Conservation (phyloP, 768 basidiomycete genomes). For the Vishniacozyma victoriae region DNA sequence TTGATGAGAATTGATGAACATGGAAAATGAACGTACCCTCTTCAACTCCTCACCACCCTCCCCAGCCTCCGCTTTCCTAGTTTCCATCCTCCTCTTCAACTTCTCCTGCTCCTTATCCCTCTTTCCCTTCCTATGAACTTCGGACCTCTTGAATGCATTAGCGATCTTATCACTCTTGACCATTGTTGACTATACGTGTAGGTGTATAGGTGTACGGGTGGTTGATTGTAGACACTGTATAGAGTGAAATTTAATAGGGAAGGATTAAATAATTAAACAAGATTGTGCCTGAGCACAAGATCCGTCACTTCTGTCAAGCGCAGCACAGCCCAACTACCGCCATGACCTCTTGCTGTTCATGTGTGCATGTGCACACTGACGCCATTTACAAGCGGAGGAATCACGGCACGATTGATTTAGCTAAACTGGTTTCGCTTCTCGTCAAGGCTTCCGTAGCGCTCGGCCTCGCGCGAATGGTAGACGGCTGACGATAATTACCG, state of each 20-base stretch:
- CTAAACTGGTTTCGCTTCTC: too few relatives aligned
- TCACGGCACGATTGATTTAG: too few relatives aligned
- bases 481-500: too few relatives aligned
- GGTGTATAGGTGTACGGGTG: too few relatives aligned
- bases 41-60: conserved; percentile 53
- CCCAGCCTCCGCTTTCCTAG: neutral
- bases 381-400: too few relatives aligned
- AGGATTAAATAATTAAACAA: neutral
- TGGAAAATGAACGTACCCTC: conserved; percentile 54
- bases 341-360: too few relatives aligned
- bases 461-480: too few relatives aligned
- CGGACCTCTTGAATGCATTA: conserved; percentile 83
- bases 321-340: too few relatives aligned
- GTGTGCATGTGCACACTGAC: too few relatives aligned
- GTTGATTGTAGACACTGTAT: neutral
- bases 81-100: conserved; percentile 70
- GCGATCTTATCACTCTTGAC: conserved; percentile 54
- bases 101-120: conserved; percentile 73
- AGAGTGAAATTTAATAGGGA: neutral
- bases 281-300: neutral
- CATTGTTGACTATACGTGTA: conserved; percentile 24
- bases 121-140: conserved; percentile 65
- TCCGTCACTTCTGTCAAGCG: too few relatives aligned
- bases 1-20: neutral
- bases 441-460: too few relatives aligned